Conservation (phyloP, 176 grass and related monocot species). For the Pharus latifolius region DNA sequence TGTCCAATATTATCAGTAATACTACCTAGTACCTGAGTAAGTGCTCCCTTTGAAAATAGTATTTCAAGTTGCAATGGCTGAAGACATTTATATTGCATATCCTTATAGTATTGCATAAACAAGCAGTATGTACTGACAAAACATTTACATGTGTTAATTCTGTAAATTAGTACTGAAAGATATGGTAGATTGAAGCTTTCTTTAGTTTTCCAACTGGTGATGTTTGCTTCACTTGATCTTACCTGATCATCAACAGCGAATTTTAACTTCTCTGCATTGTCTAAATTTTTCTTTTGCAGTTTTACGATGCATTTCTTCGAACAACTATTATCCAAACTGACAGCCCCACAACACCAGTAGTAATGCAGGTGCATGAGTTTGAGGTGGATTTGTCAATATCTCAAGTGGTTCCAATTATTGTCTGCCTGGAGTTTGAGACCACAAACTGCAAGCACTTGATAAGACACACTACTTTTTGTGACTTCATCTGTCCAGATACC, state of each 20-base stretch:
- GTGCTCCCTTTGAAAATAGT: no score
- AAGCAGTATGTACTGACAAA: not conserved
- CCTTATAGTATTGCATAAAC: not conserved
- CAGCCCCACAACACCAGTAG: not conserved
- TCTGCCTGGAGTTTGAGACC: constrained; percentile 5
- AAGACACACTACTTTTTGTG: constrained; percentile 28
- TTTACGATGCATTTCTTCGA: constrained; percentile 5
- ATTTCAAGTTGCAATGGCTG: no score
- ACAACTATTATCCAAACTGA: constrained; percentile 10
- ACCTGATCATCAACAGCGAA: not conserved
- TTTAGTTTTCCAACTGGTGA: not conserved
- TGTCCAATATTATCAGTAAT: not conserved
- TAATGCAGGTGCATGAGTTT: constrained; percentile 7
- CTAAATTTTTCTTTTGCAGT: no score
- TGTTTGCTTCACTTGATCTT: not conserved
- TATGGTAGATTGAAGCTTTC: not conserved
- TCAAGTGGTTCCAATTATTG: constrained; percentile 31
- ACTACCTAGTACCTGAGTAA: not conserved
- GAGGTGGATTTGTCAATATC: not conserved
- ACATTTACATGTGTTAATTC: not conserved
- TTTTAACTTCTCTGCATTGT: no score
- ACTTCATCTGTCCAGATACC: constrained; percentile 18
- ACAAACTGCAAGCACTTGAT: constrained; percentile 7
- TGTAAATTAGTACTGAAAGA: not conserved
- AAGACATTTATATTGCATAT: no score